phyloP scores from a whole-genome alignment of 345 rosid species.

The Linum usitatissimum region DNA sequence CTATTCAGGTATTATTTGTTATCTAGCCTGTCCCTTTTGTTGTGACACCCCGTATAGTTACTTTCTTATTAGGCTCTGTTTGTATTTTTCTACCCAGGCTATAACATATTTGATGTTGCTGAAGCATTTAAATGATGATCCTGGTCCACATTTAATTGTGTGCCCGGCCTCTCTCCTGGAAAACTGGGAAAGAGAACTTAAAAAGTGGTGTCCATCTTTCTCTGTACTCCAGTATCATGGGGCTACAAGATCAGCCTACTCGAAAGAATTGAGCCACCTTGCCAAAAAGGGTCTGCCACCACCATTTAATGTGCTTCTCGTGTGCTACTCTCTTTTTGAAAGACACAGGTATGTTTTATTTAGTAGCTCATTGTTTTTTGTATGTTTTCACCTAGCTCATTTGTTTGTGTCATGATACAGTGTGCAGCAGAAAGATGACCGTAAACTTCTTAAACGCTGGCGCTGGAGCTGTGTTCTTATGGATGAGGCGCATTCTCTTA shows the following conservation, averaged over 20 bases:
- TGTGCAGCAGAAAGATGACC: slow-evolving; percentile 93
- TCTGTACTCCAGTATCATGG: slow-evolving; percentile 85
- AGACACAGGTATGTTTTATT: slow-evolving; percentile 64
- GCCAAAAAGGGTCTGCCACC: slow-evolving; percentile 79
- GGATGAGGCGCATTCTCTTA: slow-evolving; percentile 99
- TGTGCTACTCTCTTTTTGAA: slow-evolving; percentile 92
- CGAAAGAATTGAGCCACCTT: slow-evolving; percentile 66
- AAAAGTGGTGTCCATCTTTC: slow-evolving; percentile 97
- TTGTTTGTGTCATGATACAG: slow-evolving; percentile 34
- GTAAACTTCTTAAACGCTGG: slow-evolving; percentile 79
- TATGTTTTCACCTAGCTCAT: slow-evolving; percentile 6
- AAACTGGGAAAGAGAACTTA: slow-evolving; percentile 97
- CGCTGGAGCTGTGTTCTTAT: slow-evolving; percentile 96
- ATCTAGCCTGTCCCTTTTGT: slow-evolving; percentile 3
- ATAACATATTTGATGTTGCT: slow-evolving; percentile 74
- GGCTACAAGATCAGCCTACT: slow-evolving; percentile 59
- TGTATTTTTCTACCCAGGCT: slow-evolving; percentile 41
- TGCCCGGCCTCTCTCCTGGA: slow-evolving; percentile 97
- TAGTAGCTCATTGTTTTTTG: slow-evolving; percentile 11
- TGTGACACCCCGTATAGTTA: not conserved
- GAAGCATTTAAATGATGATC: slow-evolving; percentile 65
- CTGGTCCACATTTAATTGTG: slow-evolving; percentile 93
- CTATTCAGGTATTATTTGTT: slow-evolving; percentile 62
- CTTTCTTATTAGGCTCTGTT: not conserved
- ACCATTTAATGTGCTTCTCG: slow-evolving; percentile 87